Evolutionary conservation across 2,329 filamentous ascomycete species (phyloP).

Genomic region (Emmonsiellopsis sp.): DNA sequence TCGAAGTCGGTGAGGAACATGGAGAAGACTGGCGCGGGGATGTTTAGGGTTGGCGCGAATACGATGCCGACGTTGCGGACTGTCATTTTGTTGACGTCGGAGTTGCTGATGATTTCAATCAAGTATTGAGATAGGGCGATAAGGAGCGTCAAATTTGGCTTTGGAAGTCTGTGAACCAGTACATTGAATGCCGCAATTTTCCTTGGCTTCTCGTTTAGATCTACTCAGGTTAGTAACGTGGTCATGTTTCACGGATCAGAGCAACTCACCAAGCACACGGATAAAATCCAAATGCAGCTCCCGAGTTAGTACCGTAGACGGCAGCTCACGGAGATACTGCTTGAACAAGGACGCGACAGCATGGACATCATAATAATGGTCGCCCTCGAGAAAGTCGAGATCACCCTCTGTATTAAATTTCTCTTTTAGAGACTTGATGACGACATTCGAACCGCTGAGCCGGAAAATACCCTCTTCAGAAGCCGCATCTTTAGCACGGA

Average conservation of each 20-base stretch:
- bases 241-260: background rate
- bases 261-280: slow-evolving; percentile 53
- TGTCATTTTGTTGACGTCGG: slow-evolving; percentile 93
- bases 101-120: slow-evolving; percentile 84
- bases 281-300: slow-evolving; percentile 87
- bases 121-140: slow-evolving; percentile 80
- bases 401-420: slow-evolving; percentile 91
- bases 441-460: slow-evolving; percentile 88
- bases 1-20: slow-evolving; percentile 87
- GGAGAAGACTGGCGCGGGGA: slow-evolving; percentile 88
- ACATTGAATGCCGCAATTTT: slow-evolving; percentile 69
- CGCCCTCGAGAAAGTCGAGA: slow-evolving; percentile 69
- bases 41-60: slow-evolving; percentile 93
- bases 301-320: slow-evolving; percentile 79
- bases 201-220: slow-evolving; percentile 62
- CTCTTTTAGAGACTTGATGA: slow-evolving; percentile 83
- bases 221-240: slow-evolving; percentile 26
- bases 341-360: slow-evolving; percentile 91
- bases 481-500: slow-evolving; percentile 70
- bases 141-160: slow-evolving; percentile 70
- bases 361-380: slow-evolving; percentile 88
- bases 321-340: slow-evolving; percentile 84
- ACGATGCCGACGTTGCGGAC: slow-evolving; percentile 96
- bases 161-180: slow-evolving; percentile 70
- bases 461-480: slow-evolving; percentile 93